Evolutionary conservation across 2,329 filamentous ascomycete species (phyloP), one percentile per base, ranked within the genome.

Genomic region (Fusarium sp.): DNA sequence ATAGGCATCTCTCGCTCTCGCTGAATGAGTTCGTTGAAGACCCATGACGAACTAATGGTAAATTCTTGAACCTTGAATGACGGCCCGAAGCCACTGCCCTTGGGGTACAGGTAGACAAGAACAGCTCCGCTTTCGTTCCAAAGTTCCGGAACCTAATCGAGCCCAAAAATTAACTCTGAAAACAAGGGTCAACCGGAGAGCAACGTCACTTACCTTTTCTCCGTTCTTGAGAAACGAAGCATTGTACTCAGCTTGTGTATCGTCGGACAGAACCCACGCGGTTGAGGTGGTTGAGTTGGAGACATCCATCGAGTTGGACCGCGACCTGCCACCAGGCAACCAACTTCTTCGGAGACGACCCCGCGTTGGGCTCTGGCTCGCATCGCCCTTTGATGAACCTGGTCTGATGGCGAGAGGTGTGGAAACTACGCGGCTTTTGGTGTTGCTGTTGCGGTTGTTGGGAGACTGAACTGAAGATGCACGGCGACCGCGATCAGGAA

Each of bases 51-150:
- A 70, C 85, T 83, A 42, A 90, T 82, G 27, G 86, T 82, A 37
- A 87, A 85, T 33, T 86, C 84, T 38, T 84, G 83, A 10, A 91
- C 85, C 74, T 88, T 90, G 81, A 91, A 91, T 1, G 88, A 90
- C 4, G 89, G 85, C 0, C 86, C 87, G 12, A 78, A 79, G 13
- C 85, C 85, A 64, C 82, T 85, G 8, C 81, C 80, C 59, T 82
- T 84, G 2, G 89, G 83, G 60, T 86, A 86, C 7, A 92, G 79
- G 72, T 89, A 89, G 23, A 92, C 84, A 54, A 84, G 82, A 27
- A 90, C 84, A 66, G 85, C 85, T 41, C 87, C 89, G 55, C 78
- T 81, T 59, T 91, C 88, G 70, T 89, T 88, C 90, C 90, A 92
- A 23, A 92, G 79, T 77, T 92, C 90, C 3, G 89, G 88, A 7